These are phyloP conservation scores for Proliferodiscus dingleyae DNA, from an alignment of 2,329 filamentous ascomycete genomes.

Conservation along the genomic window DNA sequence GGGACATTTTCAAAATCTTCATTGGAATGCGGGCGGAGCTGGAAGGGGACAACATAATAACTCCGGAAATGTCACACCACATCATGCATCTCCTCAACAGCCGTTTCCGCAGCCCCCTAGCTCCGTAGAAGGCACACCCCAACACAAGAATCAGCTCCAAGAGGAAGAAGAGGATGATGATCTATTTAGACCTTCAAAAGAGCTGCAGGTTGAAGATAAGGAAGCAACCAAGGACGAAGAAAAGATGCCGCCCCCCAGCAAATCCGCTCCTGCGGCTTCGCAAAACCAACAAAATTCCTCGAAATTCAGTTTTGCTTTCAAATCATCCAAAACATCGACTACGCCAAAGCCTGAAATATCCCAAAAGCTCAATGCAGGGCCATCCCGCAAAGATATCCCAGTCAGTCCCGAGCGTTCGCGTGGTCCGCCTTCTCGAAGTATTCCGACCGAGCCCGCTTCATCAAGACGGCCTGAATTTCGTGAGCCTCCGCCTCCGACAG, in stretches of 20 bases:
- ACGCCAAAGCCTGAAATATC: conserved; percentile 61
- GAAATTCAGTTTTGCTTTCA: conserved; percentile 93
- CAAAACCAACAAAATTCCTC: conserved; percentile 39
- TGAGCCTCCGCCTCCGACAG: conserved; percentile 36
- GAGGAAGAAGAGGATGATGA: conserved; percentile 50
- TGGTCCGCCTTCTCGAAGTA: conserved; percentile 31
- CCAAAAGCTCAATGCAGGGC: conserved; percentile 58
- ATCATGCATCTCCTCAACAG: conserved; percentile 30
- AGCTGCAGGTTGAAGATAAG: conserved; percentile 59
- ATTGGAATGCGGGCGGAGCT: conserved; percentile 62
- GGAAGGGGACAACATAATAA: conserved; percentile 43
- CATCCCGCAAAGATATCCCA: conserved; percentile 22
- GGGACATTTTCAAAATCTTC: conserved; percentile 60
- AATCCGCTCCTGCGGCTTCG: conserved; percentile 41
- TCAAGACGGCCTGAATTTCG: conserved; percentile 33
- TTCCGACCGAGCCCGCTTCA: conserved; percentile 51
- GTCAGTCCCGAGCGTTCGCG: conserved; percentile 41
- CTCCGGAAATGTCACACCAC: conserved; percentile 32
- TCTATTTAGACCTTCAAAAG: conserved; percentile 59
- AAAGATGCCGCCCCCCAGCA: conserved; percentile 50
- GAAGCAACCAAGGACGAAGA: conserved; percentile 41
- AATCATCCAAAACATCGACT: conserved; percentile 55
- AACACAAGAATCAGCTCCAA: conserved; percentile 30
- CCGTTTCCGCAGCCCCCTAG: conserved; percentile 23
- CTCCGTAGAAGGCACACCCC: conserved; percentile 23